Evolutionary conservation across 305 asterid species (phyloP).

Genomic region (Fraxinus sp.): DNA sequence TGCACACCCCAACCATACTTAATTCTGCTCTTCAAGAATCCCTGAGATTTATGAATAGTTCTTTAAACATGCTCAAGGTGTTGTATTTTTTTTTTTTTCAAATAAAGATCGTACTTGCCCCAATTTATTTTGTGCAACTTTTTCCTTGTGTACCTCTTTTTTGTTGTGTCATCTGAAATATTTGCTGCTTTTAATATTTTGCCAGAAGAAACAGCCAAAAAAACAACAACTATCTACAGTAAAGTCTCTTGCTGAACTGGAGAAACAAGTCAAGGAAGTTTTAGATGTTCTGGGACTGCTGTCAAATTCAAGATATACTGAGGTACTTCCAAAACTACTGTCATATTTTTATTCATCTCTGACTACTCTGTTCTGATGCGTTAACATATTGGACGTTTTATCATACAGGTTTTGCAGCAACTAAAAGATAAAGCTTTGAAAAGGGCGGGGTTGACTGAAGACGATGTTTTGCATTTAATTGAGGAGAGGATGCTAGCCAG

Average conservation of each 20-base stretch:
- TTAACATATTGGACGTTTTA: background rate
- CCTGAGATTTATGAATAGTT: conserved; percentile 50
- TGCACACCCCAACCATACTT: conserved; percentile 69
- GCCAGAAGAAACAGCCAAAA: conserved; percentile 60
- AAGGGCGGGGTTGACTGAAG: conserved; percentile 67
- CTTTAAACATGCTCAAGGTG: conserved; percentile 60
- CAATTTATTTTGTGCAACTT: background rate
- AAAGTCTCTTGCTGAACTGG: conserved; percentile 50
- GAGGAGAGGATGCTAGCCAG: conserved; percentile 65
- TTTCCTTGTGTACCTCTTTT: background rate
- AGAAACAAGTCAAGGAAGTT: conserved; percentile 51
- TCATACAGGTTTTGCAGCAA: conserved; percentile 54
- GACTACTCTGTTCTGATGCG: background rate
- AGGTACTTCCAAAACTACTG: conserved; percentile 42
- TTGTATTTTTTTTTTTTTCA: background rate
- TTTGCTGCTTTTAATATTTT: background rate
- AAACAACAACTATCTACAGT: conserved; percentile 43
- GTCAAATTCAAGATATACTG: conserved; percentile 49
- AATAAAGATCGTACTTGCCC: background rate
- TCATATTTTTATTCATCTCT: background rate
- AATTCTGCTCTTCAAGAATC: conserved; percentile 62
- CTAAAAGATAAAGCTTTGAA: conserved; percentile 72
- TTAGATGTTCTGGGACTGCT: conserved; percentile 71
- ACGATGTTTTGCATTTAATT: conserved; percentile 45
- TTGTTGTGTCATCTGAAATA: background rate